Base-by-base conservation (phyloP, 192 early-diverging fungal species). In the Backusella psychrophila region DNA sequence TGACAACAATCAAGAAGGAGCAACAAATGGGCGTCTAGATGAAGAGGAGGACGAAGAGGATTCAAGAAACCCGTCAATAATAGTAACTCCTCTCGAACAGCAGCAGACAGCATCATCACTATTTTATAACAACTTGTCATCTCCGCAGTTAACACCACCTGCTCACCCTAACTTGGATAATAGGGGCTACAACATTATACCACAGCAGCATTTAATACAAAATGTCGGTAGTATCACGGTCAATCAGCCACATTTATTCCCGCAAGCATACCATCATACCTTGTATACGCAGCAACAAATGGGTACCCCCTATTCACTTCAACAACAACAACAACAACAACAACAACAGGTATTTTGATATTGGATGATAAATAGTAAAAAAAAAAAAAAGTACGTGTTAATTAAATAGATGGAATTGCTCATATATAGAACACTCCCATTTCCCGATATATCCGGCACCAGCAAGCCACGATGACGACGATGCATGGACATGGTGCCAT, bases 201-300 rank as follows among this genome's bases (percentile, higher is more conserved):
- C 21, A 63, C 56, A 63, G 38, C 68, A 69, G 21, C 36, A 69
- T 41, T 38, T 69, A 63, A 63, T 63, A 23, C 56, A 63, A 63
- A 69, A 69, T 38, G n/a, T 26, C 35, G 38, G 68, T 69, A 35
- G 56, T 63, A 23, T 63, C 19, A 49, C 46, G 46, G 46, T 49
- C 56, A 63, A 63, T 63, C 56, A 63, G 56, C 56, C 56, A 63
- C 56, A 63, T 63, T 29, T 63, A 63, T 63, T 63, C 56, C 56
- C 56, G 11, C 56, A 63, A 63, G 56, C 9, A 63, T 29, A 63
- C 29, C 56, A 29, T 29, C 56, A 29, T 63, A 63, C 21, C 7
- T 12, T 63, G 2, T 63, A 63, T 63, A 29, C 21, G 26, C 56
- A 63, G n/a, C 53, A 26, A 59, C 56, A 63, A 5, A 11, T 63